Conservation (phyloP, 2,329 filamentous ascomycete genomes). For the Aspergillus fijiensis region DNA sequence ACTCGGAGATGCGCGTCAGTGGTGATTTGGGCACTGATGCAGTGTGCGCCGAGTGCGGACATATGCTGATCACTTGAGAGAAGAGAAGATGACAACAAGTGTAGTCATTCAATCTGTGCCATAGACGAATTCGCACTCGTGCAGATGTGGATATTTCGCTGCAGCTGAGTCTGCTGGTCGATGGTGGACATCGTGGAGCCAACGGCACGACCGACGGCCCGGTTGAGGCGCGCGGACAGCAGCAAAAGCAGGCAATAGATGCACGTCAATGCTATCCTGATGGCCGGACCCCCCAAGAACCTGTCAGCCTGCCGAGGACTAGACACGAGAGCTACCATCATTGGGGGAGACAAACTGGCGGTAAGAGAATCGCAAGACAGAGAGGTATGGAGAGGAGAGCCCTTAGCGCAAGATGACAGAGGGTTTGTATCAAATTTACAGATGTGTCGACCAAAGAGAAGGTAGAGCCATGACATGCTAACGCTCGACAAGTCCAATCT, state of each 20-base stretch:
- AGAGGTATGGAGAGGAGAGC: slow-evolving; percentile 9
- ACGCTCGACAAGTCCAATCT: not conserved
- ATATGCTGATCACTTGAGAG: slow-evolving; percentile 7
- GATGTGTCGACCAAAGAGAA: slow-evolving; percentile 9
- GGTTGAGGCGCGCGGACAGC: slow-evolving; percentile 25
- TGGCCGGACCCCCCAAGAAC: slow-evolving; percentile 13
- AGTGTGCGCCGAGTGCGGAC: slow-evolving; percentile 11
- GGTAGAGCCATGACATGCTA: slow-evolving; percentile 4
- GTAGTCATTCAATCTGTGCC: not conserved
- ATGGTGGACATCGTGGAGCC: slow-evolving; percentile 22
- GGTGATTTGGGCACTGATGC: slow-evolving; percentile 25
- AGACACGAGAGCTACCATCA: slow-evolving; percentile 24
- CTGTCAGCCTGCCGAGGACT: slow-evolving; percentile 12
- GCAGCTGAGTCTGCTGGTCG: slow-evolving; percentile 5
- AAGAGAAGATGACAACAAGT: slow-evolving; percentile 5
- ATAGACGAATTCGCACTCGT: slow-evolving; percentile 21
- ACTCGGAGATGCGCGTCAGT: slow-evolving; percentile 9
- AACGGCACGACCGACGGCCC: slow-evolving; percentile 26
- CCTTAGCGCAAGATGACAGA: slow-evolving; percentile 15
- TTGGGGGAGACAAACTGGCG: slow-evolving; percentile 26
- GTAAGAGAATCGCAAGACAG: slow-evolving; percentile 18
- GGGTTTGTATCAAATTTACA: slow-evolving; percentile 16
- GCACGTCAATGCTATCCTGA: slow-evolving; percentile 21
- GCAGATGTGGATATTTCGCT: slow-evolving; percentile 23
- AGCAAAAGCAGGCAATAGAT: slow-evolving; percentile 18